A percentile compares a stretch with the other conserved stretches of the same genome.
Conservation (phyloP, 2,329 filamentous ascomycete genomes). For the Pseudonectria foliicola region DNA sequence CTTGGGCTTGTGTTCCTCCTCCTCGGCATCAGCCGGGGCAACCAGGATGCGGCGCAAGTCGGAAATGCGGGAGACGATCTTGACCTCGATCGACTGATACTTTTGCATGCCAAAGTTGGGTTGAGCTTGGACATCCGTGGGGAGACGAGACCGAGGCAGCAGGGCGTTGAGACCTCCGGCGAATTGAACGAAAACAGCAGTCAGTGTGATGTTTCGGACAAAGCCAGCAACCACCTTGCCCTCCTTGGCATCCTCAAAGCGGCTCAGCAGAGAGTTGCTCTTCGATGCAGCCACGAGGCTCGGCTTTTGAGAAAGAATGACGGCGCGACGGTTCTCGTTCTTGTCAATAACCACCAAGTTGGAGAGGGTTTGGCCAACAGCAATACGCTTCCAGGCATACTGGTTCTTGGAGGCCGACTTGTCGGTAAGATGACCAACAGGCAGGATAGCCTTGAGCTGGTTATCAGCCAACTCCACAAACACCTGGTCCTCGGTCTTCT, state of each 20-base stretch:
- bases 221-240: constrained; percentile 69
- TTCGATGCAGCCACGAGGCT: constrained; percentile 71
- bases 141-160: constrained; percentile 70
- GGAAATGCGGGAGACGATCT: constrained; percentile 64
- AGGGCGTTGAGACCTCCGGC: constrained; percentile 69
- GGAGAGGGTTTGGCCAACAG: constrained; percentile 74
- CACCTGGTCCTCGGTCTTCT: constrained; percentile 70
- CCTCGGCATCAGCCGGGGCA: constrained; percentile 40
- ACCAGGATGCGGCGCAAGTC: constrained; percentile 62
- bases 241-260: constrained; percentile 63
- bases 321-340: constrained; percentile 65
- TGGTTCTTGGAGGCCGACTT: constrained; percentile 72
- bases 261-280: constrained; percentile 62
- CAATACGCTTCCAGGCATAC: constrained; percentile 70
- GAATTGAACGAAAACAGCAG: constrained; percentile 85
- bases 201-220: constrained; percentile 74
- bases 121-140: constrained; percentile 58
- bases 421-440: constrained; percentile 75
- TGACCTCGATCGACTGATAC: constrained; percentile 67
- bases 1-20: constrained; percentile 35
- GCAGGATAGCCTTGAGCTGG: constrained; percentile 70
- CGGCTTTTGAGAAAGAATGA: constrained; percentile 76
- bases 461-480: constrained; percentile 68
- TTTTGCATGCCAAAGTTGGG: constrained; percentile 73
- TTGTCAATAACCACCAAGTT: constrained; percentile 86